Base-by-base conservation (phyloP, 345 rosid genomes). In the Moricandia arvensis region DNA sequence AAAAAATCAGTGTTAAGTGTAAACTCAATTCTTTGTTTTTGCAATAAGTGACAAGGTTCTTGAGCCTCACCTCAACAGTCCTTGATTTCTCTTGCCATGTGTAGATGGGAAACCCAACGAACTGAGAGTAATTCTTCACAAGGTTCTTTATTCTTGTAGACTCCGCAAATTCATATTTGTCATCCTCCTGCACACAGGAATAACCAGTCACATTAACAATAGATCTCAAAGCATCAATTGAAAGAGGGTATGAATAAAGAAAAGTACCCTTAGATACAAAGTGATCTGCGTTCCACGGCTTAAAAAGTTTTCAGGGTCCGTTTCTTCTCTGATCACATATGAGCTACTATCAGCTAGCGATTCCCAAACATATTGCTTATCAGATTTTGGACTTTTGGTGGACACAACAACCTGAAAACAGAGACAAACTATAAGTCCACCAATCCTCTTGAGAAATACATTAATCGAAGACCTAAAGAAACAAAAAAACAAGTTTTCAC, bases 311-410 rank as follows among this genome's bases (percentile, higher is more conserved):
- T 90, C 97, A 63, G 94, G 87, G 71, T 95, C 84, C 2, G 91
- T 89, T 82, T 92, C 99, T 85, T 95, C 99, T 83, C 79, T 88
- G 11, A 95, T 86, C 73, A 88, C 81, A 77, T 84, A 95, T 2
- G 99, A 87, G 85, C 97, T 95, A 69, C 91, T 90, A 78, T 92
- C 97, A 27, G 97, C 97, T 29, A 72, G 84, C 7, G 97, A 82
- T 76, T 95, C 99, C 99, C 99, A 95, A 58, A 92, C 84, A 80
- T 92, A 92, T 65, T 95, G 97, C 85, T 92, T 95, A 38, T 90
- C 97, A 45, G 99, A 92, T 80, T 80, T 91, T 35, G 99, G 97
- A 85, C 96, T 95, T 77, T 90, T 95, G 9, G 99, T 92, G 30
- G 99, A 85, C 82, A 95, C 99, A 49, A 85, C 96, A 65, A 95